Percentiles rank a stretch among this genome's conserved stretches.
These are phyloP conservation scores for Pythium sp. DNA, from an alignment of 352 stramenopile species.

Conservation along the genomic window DNA sequence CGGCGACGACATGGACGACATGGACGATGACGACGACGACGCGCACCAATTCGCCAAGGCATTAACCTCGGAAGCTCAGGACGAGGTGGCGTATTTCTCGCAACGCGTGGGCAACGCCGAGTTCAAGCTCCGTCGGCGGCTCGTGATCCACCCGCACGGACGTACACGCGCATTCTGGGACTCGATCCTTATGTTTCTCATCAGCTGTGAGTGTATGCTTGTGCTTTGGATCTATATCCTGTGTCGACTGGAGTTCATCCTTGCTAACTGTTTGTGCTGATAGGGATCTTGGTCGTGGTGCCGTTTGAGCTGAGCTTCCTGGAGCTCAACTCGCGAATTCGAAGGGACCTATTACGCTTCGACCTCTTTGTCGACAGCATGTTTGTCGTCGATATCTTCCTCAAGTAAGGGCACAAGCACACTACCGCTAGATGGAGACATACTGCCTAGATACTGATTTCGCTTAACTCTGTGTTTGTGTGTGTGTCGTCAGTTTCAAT, in stretches of 20 bases:
- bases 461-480: not conserved
- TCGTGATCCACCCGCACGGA: slow-evolving; percentile 67
- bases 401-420: slow-evolving; percentile 41
- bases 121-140: slow-evolving; percentile 43
- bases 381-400: slow-evolving; percentile 64
- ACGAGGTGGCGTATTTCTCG: slow-evolving; percentile 68
- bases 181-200: slow-evolving; percentile 44
- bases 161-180: slow-evolving; percentile 59
- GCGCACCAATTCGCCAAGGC: slow-evolving; percentile 15
- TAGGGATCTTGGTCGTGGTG: slow-evolving; percentile 59
- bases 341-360: slow-evolving; percentile 39
- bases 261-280: not conserved
- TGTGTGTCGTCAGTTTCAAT: slow-evolving; percentile 47
- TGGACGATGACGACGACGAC: slow-evolving; percentile 20
- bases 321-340: slow-evolving; percentile 29
- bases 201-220: slow-evolving; percentile 45
- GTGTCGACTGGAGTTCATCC: not conserved
- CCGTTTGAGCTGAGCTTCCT: slow-evolving; percentile 73
- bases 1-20: slow-evolving; percentile 10
- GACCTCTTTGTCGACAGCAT: slow-evolving; percentile 66
- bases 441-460: not conserved
- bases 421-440: not conserved
- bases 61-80: slow-evolving; percentile 36
- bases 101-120: slow-evolving; percentile 39
- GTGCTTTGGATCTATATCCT: slow-evolving; percentile 2